Percentiles rank a stretch among this genome's conserved stretches.
Conservation (phyloP, 805 yeast genomes). For the Candida ovalis region DNA sequence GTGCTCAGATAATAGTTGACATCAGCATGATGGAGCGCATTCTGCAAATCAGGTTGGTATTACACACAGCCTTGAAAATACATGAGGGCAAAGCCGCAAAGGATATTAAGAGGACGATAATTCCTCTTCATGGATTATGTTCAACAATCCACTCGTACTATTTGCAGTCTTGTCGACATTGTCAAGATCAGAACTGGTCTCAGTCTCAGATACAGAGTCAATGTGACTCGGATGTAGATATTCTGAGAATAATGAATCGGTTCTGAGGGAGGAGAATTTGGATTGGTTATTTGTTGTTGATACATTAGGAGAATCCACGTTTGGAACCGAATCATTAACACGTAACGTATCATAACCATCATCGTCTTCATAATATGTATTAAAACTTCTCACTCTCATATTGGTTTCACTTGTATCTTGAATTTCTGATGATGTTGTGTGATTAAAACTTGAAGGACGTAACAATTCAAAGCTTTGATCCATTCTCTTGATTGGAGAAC, state of each 20-base stretch:
- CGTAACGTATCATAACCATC: constrained; percentile 16
- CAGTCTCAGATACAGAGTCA: not conserved
- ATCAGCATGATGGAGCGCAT: not conserved
- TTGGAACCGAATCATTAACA: not conserved
- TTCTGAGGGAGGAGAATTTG: not conserved
- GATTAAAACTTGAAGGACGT: not conserved
- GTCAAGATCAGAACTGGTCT: not conserved
- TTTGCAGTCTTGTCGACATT: not conserved
- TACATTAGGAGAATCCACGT: not conserved
- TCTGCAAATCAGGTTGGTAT: too few species aligned
- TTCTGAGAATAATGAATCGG: not conserved
- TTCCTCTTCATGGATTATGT: constrained; percentile 1
- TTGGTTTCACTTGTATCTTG: constrained; percentile 1
- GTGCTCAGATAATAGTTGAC: too few species aligned
- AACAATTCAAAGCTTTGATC: not conserved
- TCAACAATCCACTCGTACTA: not conserved
- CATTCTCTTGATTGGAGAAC: not conserved
- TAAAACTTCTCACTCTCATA: constrained; percentile 11
- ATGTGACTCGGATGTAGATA: not conserved
- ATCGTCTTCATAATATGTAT: constrained; percentile 21
- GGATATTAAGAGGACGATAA: not conserved
- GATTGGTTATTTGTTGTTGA: not conserved
- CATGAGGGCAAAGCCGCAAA: not conserved
- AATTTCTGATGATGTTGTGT: not conserved
- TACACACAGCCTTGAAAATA: not conserved